These are phyloP conservation scores for Phytophthora podocarpi DNA, from an alignment of 352 stramenopile species.

Conservation along the genomic window DNA sequence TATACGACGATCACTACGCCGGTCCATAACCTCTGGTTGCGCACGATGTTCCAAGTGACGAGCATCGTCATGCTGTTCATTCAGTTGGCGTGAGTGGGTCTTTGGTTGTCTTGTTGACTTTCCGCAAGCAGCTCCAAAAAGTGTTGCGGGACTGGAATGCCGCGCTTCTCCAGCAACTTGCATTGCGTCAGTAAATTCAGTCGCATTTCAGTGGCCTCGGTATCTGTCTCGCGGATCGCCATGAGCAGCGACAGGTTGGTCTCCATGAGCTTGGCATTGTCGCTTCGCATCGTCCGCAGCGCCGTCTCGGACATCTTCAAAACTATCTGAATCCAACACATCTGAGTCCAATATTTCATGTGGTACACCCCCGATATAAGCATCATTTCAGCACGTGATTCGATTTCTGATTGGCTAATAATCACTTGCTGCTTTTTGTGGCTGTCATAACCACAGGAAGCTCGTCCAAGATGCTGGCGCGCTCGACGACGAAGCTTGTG, in stretches of 20 bases:
- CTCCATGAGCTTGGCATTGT: conserved; percentile 64
- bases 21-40: conserved; percentile 68
- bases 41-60: conserved; percentile 48
- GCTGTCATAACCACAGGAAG: conserved; percentile 18
- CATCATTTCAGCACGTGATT: background rate
- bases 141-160: conserved; percentile 32
- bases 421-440: conserved; percentile 16
- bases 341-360: too few species aligned
- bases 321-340: background rate
- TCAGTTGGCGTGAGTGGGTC: conserved; percentile 5
- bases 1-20: conserved; percentile 50
- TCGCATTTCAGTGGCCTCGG: conserved; percentile 40
- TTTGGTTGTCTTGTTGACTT: conserved; percentile 4
- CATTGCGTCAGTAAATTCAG: conserved; percentile 34
- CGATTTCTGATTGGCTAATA: conserved; percentile 20
- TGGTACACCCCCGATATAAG: background rate
- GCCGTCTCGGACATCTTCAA: conserved; percentile 25
- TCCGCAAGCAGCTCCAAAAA: conserved; percentile 38
- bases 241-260: conserved; percentile 58
- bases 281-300: conserved; percentile 36
- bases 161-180: conserved; percentile 27
- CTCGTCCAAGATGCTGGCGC: conserved; percentile 43
- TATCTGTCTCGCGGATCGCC: conserved; percentile 53
- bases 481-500: conserved; percentile 34
- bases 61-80: conserved; percentile 64